Conservation (phyloP, 495 filamentous ascomycete species). For the Hypomontagnella submonticulosa region DNA sequence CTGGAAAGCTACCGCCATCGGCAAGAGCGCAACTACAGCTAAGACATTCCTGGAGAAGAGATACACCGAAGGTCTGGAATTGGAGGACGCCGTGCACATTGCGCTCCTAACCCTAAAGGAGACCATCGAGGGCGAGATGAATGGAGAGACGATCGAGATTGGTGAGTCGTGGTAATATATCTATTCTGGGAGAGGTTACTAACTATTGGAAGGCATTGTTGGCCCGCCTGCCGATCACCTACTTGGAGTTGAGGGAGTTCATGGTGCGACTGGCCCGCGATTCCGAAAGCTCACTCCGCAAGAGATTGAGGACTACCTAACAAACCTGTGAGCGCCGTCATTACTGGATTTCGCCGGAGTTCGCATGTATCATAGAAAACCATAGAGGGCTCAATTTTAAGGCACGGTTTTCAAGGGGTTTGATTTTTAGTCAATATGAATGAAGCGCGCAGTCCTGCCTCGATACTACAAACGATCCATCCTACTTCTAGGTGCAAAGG, state of each 20-base stretch:
- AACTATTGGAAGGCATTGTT: constrained; percentile 79
- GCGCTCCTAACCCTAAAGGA: constrained; percentile 97
- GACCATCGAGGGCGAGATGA: constrained; percentile 99
- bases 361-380: constrained; percentile 56
- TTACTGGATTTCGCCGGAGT: constrained; percentile 36
- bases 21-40: constrained; percentile 96
- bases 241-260: constrained; percentile 91
- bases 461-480: constrained; percentile 51
- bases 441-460: constrained; percentile 58
- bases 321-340: constrained; percentile 79
- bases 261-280: constrained; percentile 86
- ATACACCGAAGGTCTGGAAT: constrained; percentile 95
- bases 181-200: constrained; percentile 36
- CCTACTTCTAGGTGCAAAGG: constrained; percentile 41
- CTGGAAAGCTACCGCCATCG: constrained; percentile 99
- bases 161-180: constrained; percentile 63
- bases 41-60: constrained; percentile 99
- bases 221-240: constrained; percentile 93
- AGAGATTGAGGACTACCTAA: constrained; percentile 99
- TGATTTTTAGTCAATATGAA: constrained; percentile 52
- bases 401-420: constrained; percentile 37
- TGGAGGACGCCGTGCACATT: constrained; percentile 99
- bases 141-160: constrained; percentile 98
- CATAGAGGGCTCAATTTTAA: constrained; percentile 52
- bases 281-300: constrained; percentile 96